A percentile compares a stretch with the other conserved stretches of the same genome.
Evolutionary conservation across 257 asterid genomes (phyloP).

Genomic region (Ilex aquifolium): DNA sequence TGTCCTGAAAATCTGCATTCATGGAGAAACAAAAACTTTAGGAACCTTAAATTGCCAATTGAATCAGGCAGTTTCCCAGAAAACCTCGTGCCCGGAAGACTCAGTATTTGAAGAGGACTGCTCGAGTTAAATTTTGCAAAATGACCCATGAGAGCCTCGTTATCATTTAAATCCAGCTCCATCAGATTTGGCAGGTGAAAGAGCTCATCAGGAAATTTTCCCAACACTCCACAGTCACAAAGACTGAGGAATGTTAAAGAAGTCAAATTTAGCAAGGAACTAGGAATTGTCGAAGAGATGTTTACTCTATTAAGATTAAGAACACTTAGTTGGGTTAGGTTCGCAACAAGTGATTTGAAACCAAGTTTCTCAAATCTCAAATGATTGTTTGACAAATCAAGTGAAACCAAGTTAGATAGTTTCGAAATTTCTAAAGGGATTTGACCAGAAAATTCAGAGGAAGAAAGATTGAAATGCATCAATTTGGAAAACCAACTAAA

Average conservation of each 20-base stretch:
- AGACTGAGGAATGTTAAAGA: slow-evolving; percentile 13
- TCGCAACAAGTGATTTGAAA: slow-evolving; percentile 24
- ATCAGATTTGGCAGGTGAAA: slow-evolving; percentile 17
- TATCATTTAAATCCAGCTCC: slow-evolving; percentile 6
- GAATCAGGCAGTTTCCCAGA: no score
- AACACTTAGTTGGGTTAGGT: slow-evolving; percentile 13
- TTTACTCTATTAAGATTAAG: slow-evolving; percentile 3
- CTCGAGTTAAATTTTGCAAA: not conserved
- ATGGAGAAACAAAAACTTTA: not conserved
- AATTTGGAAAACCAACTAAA: no score
- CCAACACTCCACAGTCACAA: slow-evolving; percentile 9
- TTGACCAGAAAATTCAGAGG: no score
- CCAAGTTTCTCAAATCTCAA: not conserved
- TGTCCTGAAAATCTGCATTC: not conserved
- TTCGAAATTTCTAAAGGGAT: no score
- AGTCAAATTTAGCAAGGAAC: slow-evolving; percentile 6
- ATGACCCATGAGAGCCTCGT: slow-evolving; percentile 4
- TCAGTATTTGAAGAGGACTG: no score
- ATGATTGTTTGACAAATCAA: not conserved
- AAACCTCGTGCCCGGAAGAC: not conserved
- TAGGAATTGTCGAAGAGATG: slow-evolving; percentile 18
- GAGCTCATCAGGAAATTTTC: slow-evolving; percentile 10
- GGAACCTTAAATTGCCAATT: not conserved
- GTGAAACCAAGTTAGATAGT: not conserved
- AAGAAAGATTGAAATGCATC: no score